Base-by-base conservation (phyloP, 2,329 filamentous ascomycete species). In the Fusarium metavorans region DNA sequence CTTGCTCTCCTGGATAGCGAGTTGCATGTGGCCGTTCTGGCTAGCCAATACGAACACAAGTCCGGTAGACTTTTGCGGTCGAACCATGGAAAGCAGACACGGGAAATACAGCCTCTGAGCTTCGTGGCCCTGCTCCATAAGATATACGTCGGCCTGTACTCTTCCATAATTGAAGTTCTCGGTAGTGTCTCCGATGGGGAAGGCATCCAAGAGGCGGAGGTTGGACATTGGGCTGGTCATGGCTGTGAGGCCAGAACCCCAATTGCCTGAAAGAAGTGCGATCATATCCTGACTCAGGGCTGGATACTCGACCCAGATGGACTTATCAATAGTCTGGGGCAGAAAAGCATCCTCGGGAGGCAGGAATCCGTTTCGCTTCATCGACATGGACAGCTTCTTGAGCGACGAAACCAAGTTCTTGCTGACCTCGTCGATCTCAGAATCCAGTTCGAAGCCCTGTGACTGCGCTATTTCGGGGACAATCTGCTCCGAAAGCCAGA, bases 301-400 rank as follows among this genome's bases (percentile, higher is more conserved):
- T 0, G 94, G 94, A 77, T 97, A 97, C 66, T 92, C 88, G 18
- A 95, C 81, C 95, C 94, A 98, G 43, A 97, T 93, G 1, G 90
- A 91, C 64, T 94, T 94, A 79, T 98, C 93, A 70, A 96, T 91
- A 1, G 92, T 91, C 77, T 95, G 93, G 2, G 93, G 92, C n/a
- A 95, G 86, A 50, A 92, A 88, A 1, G 90, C 85, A 57, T 92
- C 90, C 64, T 92, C 88, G 1, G 92, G 89, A 1, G 94, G 92
- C 76, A 98, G 86, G 67, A 97, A 91, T 25, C 92, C 91, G 78
- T 97, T 97, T 62, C 94, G 88, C 81, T 93, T 92, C 93, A 98
- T 97, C 1, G 94, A 97, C 76, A 93, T 89, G 6, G 93, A 87
- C 43, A 98, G 83, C 71, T 95, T 94, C 69, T 90, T 92, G 73